Evolutionary conservation across 2,329 filamentous ascomycete species (phyloP), one percentile per base, ranked within the genome.

Genomic region (Blastomyces parvus): DNA sequence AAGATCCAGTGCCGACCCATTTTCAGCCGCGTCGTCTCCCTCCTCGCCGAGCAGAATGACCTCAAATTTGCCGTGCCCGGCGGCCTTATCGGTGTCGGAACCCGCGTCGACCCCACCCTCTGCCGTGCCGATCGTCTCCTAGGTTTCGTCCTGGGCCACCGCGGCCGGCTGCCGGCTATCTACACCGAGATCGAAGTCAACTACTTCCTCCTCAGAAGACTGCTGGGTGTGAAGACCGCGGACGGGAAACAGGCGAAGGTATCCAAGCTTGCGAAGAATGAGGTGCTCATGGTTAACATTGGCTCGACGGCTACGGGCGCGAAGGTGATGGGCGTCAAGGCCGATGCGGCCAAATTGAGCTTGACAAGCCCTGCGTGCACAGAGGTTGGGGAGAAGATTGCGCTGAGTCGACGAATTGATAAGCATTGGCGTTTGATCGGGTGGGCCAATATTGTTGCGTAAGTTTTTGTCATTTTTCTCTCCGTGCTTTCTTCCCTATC

Each of bases 211-310:
- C 88, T 99, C 67, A 89, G 93, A 72, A 86, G 94, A 71, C 84
- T 99, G 66, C 86, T 99, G 63, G 94, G 94, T 86, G 94, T 99
- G 72, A 92, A 95, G 81, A 96, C 94, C 57, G 91, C 93, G 67
- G 94, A 99, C 70, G 94, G 94, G 76, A 99, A 99, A 84, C 94
- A 97, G 80, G 93, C 93, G 74, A 99, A 99, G 88, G 94, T 99
- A 69, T 91, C 92, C 71, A 99, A 99, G 83, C 84, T 99, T 68
- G 83, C 91, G 64, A 99, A 97, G 87, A 97, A 96, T 80, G 94
- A 99, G 79, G 91, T 97, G 73, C 88, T 99, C 79, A 97, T 99
- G 94, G 94, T 99, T 69, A 99, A 99, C 83, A 99, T 99, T 75
- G 94, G 94, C 66, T 96, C 91, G 46, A 97, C 93, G 11, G 95